Percentiles rank a stretch among this genome's conserved stretches.
These are phyloP conservation scores for Corylus avellana DNA, from an alignment of 306 rosid species.

Conservation along the genomic window DNA sequence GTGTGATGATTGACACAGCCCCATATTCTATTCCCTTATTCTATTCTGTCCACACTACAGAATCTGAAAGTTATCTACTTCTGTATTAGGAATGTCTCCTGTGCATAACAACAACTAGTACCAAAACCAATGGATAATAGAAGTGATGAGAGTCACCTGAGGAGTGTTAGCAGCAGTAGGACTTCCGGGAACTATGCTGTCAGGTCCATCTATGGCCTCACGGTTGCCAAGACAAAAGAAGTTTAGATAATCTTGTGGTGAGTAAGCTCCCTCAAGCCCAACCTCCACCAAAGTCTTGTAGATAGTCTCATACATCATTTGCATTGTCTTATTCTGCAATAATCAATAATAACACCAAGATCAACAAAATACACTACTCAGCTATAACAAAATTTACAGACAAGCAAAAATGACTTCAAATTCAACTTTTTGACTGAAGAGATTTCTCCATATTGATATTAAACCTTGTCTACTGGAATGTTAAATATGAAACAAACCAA, in stretches of 20 bases:
- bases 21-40: too few relatives aligned
- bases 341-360: constrained; percentile 6
- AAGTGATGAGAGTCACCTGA: constrained; percentile 53
- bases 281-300: constrained; percentile 83
- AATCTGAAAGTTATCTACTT: constrained; percentile 12
- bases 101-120: constrained; percentile 9
- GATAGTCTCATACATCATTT: constrained; percentile 94
- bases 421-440: too few relatives aligned
- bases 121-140: constrained; percentile 11
- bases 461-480: background rate
- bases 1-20: too few relatives aligned
- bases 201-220: constrained; percentile 57
- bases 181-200: constrained; percentile 40
- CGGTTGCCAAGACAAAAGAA: constrained; percentile 97
- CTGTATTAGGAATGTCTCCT: background rate
- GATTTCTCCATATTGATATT: too few relatives aligned
- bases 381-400: background rate
- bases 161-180: constrained; percentile 74
- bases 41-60: background rate
- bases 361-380: constrained; percentile 18
- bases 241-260: constrained; percentile 93
- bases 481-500: background rate
- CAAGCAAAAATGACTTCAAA: background rate
- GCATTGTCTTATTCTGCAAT: constrained; percentile 92
- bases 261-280: constrained; percentile 76